Evolutionary conservation across 2,329 filamentous ascomycete species (phyloP), one percentile per base, ranked within the genome.

Genomic region (Elsinoe arachidis): DNA sequence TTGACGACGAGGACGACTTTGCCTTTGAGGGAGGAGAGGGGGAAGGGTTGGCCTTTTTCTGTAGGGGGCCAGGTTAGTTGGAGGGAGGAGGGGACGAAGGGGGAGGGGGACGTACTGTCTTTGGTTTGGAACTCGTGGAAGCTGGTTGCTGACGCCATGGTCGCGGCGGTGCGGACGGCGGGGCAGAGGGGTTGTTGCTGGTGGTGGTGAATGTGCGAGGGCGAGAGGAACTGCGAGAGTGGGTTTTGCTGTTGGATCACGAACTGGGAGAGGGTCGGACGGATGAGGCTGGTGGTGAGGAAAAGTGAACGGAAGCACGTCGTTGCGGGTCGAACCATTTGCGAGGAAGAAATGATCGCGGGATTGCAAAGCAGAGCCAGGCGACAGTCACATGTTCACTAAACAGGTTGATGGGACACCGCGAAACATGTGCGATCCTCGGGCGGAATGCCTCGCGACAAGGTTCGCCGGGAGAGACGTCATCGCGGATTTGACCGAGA

Each of bases 1-100:
- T 99, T 99, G 76, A 99, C 90, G 67, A 96, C 80, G 60, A 99
- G 86, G 66, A 97, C 83, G 65, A 97, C 92, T 75, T 97, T 97
- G 80, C 87, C 88, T 72, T 88, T 84, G 76, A 90, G 88, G 61
- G 85, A 74, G 64, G 76, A 69, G 63, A 97, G 80, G 59, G 84
- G 77, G 69, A 86, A 86, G 64, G 87, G 80, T 57, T 82, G 70
- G 72, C 90, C 90, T 71, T 84, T 86, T 71, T 90, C 86, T 90
- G 68, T 64, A n/a, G 15, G 5, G 30, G 30, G 30, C 11, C 2
- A 7, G 33, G 26, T 34, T 12, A 54, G 53, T 15, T 26, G 26
- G 17, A 37, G 30, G 26, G 3, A 11, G n/a, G 23, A 14, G 11
- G 19, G n/a, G 30, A 35, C 2, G 52, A 34, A 23, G 23, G 37